Percentiles rank a stretch among this genome's conserved stretches.
These are phyloP conservation scores for Barbatosphaeria neglecta DNA, from an alignment of 495 filamentous ascomycete genomes.

Conservation along the genomic window DNA sequence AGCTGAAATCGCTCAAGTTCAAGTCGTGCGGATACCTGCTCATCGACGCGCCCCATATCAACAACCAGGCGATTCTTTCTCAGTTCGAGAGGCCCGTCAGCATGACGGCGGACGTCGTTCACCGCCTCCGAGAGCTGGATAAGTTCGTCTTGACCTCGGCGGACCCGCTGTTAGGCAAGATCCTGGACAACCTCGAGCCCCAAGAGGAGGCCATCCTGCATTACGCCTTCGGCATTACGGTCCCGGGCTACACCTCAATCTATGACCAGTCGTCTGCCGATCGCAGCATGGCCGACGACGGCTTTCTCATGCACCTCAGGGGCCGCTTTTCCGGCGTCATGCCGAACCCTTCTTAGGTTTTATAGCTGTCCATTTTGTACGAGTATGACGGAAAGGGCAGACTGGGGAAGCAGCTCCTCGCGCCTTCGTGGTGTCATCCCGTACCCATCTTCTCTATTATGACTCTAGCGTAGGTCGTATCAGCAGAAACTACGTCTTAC, in stretches of 20 bases:
- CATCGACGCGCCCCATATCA: slow-evolving; percentile 7
- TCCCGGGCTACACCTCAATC: background rate
- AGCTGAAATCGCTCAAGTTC: slow-evolving; percentile 21
- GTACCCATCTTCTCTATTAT: no score
- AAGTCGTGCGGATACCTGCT: slow-evolving; percentile 34
- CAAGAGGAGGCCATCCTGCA: background rate
- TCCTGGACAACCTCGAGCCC: slow-evolving; percentile 11
- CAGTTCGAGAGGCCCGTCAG: background rate
- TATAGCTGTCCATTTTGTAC: no score
- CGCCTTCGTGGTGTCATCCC: no score
- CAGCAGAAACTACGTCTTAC: no score
- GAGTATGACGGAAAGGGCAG: no score
- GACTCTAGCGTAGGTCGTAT: no score
- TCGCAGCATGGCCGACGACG: slow-evolving; percentile 11
- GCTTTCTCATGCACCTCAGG: slow-evolving; percentile 9
- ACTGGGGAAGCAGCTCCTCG: no score
- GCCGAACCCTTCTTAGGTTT: no score
- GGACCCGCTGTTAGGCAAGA: slow-evolving; percentile 14
- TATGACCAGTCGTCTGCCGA: background rate
- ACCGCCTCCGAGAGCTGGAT: slow-evolving; percentile 7
- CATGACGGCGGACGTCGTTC: background rate
- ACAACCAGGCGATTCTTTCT: background rate
- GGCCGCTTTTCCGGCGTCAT: slow-evolving; percentile 17
- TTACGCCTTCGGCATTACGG: background rate
- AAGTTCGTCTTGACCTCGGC: slow-evolving; percentile 10